Conservation (phyloP, 163 green algal genomes). For the Chlorella variabilis region DNA sequence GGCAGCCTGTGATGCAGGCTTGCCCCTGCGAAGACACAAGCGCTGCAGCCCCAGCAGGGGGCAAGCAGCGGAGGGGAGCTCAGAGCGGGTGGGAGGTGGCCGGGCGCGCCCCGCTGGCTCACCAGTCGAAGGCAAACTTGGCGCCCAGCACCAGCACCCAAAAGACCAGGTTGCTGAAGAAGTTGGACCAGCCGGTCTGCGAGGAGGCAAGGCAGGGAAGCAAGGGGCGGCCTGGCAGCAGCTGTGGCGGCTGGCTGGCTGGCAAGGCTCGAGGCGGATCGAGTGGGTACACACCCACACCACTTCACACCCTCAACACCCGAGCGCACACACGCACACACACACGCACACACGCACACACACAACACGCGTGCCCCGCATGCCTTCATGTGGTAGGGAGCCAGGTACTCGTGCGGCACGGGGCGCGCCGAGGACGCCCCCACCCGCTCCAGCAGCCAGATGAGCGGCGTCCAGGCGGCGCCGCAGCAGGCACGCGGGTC, state of each 20-base stretch:
- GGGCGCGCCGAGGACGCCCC: conserved; percentile 46
- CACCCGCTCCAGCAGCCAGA: conserved; percentile 48
- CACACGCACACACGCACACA: background rate
- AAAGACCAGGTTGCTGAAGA: conserved; percentile 50
- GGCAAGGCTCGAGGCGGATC: background rate
- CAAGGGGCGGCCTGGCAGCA: background rate
- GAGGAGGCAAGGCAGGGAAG: background rate
- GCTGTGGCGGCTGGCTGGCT: background rate
- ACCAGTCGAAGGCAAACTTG: conserved; percentile 58
- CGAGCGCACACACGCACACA: no score
- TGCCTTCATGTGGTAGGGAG: conserved; percentile 48
- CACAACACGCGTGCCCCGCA: background rate
- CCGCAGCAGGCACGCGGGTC: conserved; percentile 14
- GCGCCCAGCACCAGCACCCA: conserved; percentile 49
- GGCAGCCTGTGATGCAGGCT: no score
- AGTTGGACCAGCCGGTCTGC: conserved; percentile 43
- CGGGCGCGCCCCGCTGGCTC: background rate
- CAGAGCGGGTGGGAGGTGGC: background rate
- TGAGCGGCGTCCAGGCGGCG: conserved; percentile 21
- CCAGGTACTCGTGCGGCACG: conserved; percentile 40
- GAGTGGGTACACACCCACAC: background rate
- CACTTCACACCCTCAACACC: no score
- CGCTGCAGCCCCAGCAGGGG: no score
- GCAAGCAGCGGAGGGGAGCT: no score
- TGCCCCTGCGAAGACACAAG: no score